A percentile compares a stretch with the other conserved stretches of the same genome.
Conservation (phyloP, 2,329 filamentous ascomycete genomes). For the Volutella citrinella region DNA sequence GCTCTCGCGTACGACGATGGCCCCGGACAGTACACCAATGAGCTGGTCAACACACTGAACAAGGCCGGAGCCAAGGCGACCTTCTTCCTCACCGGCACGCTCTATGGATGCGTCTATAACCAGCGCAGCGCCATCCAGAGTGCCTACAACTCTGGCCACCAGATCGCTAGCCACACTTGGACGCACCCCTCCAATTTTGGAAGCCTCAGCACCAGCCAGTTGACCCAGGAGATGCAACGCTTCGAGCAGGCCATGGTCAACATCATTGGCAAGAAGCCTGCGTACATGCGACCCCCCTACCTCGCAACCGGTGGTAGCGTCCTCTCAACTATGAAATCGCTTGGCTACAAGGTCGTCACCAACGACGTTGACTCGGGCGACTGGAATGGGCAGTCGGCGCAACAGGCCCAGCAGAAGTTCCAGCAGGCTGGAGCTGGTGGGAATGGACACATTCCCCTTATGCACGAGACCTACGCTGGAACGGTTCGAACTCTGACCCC, state of each 20-base stretch:
- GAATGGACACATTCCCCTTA: constrained; percentile 54
- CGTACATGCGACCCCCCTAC: constrained; percentile 49
- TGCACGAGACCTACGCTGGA: constrained; percentile 51
- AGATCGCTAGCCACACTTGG: constrained; percentile 54
- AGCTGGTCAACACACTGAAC: constrained; percentile 50
- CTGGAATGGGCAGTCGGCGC: constrained; percentile 52
- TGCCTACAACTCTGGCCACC: constrained; percentile 48
- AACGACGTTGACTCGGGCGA: constrained; percentile 61
- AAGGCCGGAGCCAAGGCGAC: constrained; percentile 47
- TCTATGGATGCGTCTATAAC: constrained; percentile 50
- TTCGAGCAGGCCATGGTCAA: constrained; percentile 50
- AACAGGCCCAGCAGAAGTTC: constrained; percentile 53
- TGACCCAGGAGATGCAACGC: constrained; percentile 47
- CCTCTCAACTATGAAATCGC: constrained; percentile 36
- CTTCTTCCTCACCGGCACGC: constrained; percentile 51
- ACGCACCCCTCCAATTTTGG: constrained; percentile 44
- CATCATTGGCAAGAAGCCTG: constrained; percentile 46
- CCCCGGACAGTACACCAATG: constrained; percentile 46
- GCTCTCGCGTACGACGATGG: constrained; percentile 55
- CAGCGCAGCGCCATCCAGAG: constrained; percentile 51
- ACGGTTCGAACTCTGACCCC: constrained; percentile 48
- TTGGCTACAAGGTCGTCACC: constrained; percentile 60
- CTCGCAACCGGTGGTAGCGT: constrained; percentile 45
- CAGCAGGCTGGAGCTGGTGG: constrained; percentile 38
- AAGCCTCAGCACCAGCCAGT: constrained; percentile 33